Base-by-base conservation (phyloP, 768 basidiomycete species). In the Russula lepida region DNA sequence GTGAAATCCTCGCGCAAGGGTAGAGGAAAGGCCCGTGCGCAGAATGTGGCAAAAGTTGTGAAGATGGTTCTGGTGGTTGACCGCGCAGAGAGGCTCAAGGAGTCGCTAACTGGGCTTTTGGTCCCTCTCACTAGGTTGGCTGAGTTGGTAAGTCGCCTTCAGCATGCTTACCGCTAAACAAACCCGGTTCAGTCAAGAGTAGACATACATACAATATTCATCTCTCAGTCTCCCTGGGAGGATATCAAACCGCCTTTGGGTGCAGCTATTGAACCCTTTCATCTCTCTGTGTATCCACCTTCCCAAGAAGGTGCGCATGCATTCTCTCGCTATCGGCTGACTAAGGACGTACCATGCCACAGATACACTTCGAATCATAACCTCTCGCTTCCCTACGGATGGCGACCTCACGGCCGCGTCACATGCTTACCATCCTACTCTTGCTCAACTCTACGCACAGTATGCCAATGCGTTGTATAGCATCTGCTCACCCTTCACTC, bases 241-340 rank as follows among this genome's bases (percentile, higher is more conserved):
- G 82, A 88, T 60, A 78, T 89, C 51, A 79, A 81, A n/a, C 88
- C 88, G 2, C 71, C 83, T 0, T 70, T 85, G 0, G 88, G 86
- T 8, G 84, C 86, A 6, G 79, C 88, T 3, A 82, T 84, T 0
- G 86, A 89, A 66, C 90, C 90, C 0, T 89, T 83, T 67, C 82
- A 81, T 66, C 68, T 91, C 23, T 80, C 84, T 59, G 72, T 88
- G 0, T 71, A 75, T 1, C 75, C 80, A 4, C 75, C 77, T 0
- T 72, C 74, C 28, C 88, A 84, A 75, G 76, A 83, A 76, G 78
- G 88, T 84, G 62, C 21, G 77, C 69, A 23, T 62, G n/a, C 57
- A 28, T 28, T 23, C 25, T 4, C 27, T 32, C 49, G 35, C 32
- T 21, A 44, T 54, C 17, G 21, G 12, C 32, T 23, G 11, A 19